phyloP scores from a whole-genome alignment of 371 early-diverging fungal genomes.

The Fennellomyces sp. region DNA sequence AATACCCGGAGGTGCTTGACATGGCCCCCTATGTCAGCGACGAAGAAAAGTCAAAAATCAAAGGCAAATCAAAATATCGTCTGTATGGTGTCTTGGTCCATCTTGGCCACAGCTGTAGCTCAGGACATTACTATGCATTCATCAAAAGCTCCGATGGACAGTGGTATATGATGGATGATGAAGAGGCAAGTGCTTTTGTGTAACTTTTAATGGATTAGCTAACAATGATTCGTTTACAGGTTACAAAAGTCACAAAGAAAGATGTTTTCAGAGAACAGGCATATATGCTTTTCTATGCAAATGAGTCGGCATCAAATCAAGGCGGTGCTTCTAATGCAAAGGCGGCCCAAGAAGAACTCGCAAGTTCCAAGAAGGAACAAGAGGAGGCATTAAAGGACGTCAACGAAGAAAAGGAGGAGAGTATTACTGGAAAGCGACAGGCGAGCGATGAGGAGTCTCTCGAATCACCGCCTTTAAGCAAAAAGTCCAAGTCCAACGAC shows the following conservation, averaged over 20 bases:
- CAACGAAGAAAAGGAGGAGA: not conserved
- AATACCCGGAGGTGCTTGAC: constrained; percentile 52
- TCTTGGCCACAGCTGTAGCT: constrained; percentile 67
- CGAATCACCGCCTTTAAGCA: not conserved
- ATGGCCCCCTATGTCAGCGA: constrained; percentile 54
- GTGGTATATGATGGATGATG: constrained; percentile 87
- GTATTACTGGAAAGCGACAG: not conserved
- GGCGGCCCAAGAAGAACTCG: not conserved
- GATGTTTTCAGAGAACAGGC: constrained; percentile 76
- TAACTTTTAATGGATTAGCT: not conserved
- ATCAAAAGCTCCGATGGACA: constrained; percentile 70
- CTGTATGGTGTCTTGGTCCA: constrained; percentile 84
- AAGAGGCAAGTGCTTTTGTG: constrained; percentile 43
- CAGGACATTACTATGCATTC: constrained; percentile 81
- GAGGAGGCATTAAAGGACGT: not conserved
- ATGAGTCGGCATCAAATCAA: not conserved
- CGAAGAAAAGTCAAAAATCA: constrained; percentile 17
- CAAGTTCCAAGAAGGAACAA: not conserved
- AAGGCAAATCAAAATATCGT: constrained; percentile 45
- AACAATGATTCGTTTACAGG: constrained; percentile 23
- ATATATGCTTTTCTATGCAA: constrained; percentile 84
- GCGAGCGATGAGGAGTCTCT: not conserved
- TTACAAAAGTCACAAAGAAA: constrained; percentile 56
- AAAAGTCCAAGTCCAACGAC: not conserved
- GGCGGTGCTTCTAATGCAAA: not conserved